Percentiles rank a stretch among this genome's conserved stretches.
Evolutionary conservation across 371 early-diverging fungal genomes (phyloP).

Genomic region (Mortierella sp.): DNA sequence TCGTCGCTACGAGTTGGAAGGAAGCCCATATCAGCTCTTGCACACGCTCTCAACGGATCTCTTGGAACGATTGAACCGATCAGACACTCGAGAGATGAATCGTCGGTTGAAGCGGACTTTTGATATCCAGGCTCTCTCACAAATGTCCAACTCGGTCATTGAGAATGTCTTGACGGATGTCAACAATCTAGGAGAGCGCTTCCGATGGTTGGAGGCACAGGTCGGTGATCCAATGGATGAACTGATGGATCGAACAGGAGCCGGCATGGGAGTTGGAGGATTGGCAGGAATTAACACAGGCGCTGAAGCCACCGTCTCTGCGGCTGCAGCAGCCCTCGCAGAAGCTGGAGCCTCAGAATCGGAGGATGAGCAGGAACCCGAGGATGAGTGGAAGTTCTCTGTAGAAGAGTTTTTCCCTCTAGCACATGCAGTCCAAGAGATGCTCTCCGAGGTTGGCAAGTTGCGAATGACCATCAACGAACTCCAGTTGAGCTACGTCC

Average conservation of each 20-base stretch:
- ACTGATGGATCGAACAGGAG: constrained; percentile 4
- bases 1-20: constrained; percentile 46
- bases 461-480: constrained; percentile 76
- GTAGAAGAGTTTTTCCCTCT: constrained; percentile 67
- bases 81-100: constrained; percentile 69
- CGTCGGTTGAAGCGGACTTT: constrained; percentile 69
- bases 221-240: constrained; percentile 42
- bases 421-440: constrained; percentile 65
- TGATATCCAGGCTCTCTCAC: constrained; percentile 77
- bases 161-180: constrained; percentile 74
- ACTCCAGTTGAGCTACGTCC: constrained; percentile 73
- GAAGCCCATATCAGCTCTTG: constrained; percentile 52
- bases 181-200: constrained; percentile 60
- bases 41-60: constrained; percentile 45
- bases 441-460: constrained; percentile 71
- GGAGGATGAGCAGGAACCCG: constrained; percentile 8
- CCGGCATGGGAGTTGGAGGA: constrained; percentile 8
- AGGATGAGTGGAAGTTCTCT: constrained; percentile 40
- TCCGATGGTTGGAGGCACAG: constrained; percentile 62
- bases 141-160: constrained; percentile 78
- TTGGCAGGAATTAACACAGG: not conserved
- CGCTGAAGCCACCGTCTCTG: not conserved
- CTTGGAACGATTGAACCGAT: constrained; percentile 60
- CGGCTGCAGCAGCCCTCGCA: not conserved
- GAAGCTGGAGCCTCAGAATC: constrained; percentile 7